A percentile compares a stretch with the other conserved stretches of the same genome.
Evolutionary conservation across 164 flowering plant species (phyloP).

Genomic region (Warburgia ugandensis): DNA sequence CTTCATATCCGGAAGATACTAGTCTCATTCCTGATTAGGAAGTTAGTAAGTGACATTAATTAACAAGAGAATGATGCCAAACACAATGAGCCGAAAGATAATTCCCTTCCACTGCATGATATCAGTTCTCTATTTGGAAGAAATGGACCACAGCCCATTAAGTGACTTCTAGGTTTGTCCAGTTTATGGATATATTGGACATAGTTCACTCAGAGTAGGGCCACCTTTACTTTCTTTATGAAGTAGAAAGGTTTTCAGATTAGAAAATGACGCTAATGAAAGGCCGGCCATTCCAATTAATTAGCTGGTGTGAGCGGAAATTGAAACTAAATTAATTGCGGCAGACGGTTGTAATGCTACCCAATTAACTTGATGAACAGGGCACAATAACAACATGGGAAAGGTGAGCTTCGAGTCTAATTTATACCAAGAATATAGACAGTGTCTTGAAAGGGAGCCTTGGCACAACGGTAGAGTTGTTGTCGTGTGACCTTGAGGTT

Average conservation of each 20-base stretch:
- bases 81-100: too few relatives aligned
- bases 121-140: neutral
- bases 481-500: too few relatives aligned
- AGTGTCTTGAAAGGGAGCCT: too few relatives aligned
- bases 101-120: too few relatives aligned
- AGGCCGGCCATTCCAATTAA: neutral
- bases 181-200: too few relatives aligned
- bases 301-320: neutral
- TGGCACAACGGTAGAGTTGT: too few relatives aligned
- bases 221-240: too few relatives aligned
- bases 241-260: neutral
- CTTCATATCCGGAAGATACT: constrained; percentile 18
- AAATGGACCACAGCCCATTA: too few relatives aligned
- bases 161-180: too few relatives aligned
- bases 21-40: neutral
- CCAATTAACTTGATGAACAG: constrained; percentile 1
- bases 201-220: too few relatives aligned
- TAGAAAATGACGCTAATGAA: neutral
- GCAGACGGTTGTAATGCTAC: neutral
- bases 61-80: neutral
- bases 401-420: constrained; percentile 20
- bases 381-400: constrained; percentile 19
- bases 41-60: neutral
- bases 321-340: neutral
- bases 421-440: constrained; percentile 13